Evolutionary conservation across 1,139 yeast species (phyloP).

Genomic region (Nakaseomyces nivariensis): DNA sequence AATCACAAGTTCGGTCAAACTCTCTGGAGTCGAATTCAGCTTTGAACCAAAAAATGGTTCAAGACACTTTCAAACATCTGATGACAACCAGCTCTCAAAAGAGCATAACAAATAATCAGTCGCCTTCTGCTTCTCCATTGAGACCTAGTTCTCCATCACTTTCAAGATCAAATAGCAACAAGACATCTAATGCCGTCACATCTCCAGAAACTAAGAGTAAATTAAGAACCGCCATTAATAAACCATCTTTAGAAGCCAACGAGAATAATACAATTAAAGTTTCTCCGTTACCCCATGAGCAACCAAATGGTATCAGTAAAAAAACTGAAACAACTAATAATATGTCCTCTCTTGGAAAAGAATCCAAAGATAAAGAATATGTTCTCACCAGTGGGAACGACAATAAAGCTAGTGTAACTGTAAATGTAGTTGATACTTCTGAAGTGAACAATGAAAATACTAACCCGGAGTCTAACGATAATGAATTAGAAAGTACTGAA

Average conservation of each 20-base stretch:
- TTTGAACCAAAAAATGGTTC: slow-evolving; percentile 22
- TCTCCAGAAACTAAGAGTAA: neutral
- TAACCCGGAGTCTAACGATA: neutral
- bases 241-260: neutral
- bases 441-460: neutral
- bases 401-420: neutral
- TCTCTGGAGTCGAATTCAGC: slow-evolving; percentile 24
- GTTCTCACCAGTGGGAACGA: neutral
- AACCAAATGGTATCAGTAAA: neutral
- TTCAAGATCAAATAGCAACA: slow-evolving; percentile 2
- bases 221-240: neutral
- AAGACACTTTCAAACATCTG: slow-evolving; percentile 15
- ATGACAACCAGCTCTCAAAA: slow-evolving; percentile 6
- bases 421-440: neutral
- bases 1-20: slow-evolving; percentile 15
- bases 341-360: neutral
- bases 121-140: slow-evolving; percentile 1
- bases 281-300: neutral
- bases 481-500: neutral
- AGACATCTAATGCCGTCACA: neutral
- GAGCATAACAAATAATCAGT: neutral
- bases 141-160: slow-evolving; percentile 1
- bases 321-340: neutral
- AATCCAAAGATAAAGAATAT: neutral
- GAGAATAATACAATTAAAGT: neutral